Base-by-base conservation (phyloP, 2,329 filamentous ascomycete genomes). In the Alternaria consortialis region DNA sequence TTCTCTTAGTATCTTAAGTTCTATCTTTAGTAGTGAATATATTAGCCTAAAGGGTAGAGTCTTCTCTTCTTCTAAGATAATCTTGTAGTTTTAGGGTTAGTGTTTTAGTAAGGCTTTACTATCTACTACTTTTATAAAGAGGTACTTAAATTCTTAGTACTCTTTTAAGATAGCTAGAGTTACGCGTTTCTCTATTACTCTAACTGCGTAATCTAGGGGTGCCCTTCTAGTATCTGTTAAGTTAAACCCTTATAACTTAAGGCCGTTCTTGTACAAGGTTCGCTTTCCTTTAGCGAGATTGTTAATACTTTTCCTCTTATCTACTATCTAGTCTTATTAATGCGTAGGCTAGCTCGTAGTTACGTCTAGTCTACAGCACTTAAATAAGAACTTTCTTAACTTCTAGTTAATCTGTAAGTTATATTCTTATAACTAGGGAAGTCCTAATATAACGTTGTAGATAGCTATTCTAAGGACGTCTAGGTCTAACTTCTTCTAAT, bases 51-150 rank as follows among this genome's bases (percentile, higher is more conserved):
- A 39, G 8, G 4, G 37, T 23, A 43, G 15, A 15, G 42, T n/a
- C 12, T 51, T 55, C 36, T 20, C 23, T 50, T 60, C 20, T 29
- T 54, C 4, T 44, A 55, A 20, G 27, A 36, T n/a, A 32, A 60
- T 55, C 12, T 42, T 40, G 13, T 51, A 46, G 32, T 60, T 25
- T 4, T 55, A 60, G 7, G 11, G 15, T 44, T 53, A 36, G 17
- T 58, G 6, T 8, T 58, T 39, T 58, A 53, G 47, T 58, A 58
- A 29, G 15, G 15, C 46, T 44, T 52, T 1, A 0, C 6, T 40
- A 17, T 43, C 29, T 53, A 53, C 51, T 12, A 36, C 51, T 43
- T 53, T 12, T 5, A 4, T 15, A 52, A 57, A 57, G 29, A 57
- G 25, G 20, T 51, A 4, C 17, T 27, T 23, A 39, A 36, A 58